Base-by-base conservation (phyloP, 2,329 filamentous ascomycete genomes). In the Claviceps purpurea region DNA sequence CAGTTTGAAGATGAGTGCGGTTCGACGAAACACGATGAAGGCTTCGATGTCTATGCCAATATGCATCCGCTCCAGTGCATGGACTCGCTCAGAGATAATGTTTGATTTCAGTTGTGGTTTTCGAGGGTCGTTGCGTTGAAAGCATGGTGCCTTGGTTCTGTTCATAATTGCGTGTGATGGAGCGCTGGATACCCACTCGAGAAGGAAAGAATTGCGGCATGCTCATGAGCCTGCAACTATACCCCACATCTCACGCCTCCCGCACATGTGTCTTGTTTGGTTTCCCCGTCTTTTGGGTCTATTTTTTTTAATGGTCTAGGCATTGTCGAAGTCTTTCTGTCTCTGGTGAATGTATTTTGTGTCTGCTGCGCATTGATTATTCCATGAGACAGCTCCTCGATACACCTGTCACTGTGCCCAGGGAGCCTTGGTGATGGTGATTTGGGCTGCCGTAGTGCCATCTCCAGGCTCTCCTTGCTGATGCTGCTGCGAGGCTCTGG, bases 391-490 rank as follows among this genome's bases (percentile, higher is more conserved):
- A 13, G 7, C 4, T 18, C 20, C 24, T 24, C 24, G 14, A 18
- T 43, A 4, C 30, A 24, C 45, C 6, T 22, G 34, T 20, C 34
- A 65, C 57, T 65, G 71, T 1, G 71, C 70, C 73, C 73, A 76
- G 1, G 73, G 73, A 14, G 73, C 73, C 56, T 69, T 73, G 5
- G 73, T 75, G 26, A 72, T 55, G 1, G 66, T 63, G 42, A 70
- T 64, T 55, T 73, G 70, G 13, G 65, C 66, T 24, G 61, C 65
- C 1, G 69, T 63, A 26, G 64, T 65, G n/a, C 61, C 66, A 4
- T 61, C 41, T 8, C 52, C 51, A 1, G 61, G 34, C 16, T 53
- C 7, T 13, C 52, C 49, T 13, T 61, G 63, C 38, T 54, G 58
- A 14, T 55, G 24, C 14, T 60, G 57, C 24, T 57, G 58, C 10